Percentiles rank a stretch among this genome's conserved stretches.
phyloP scores from a whole-genome alignment of 805 yeast species.

The Kodamaea nitidulidarum region DNA sequence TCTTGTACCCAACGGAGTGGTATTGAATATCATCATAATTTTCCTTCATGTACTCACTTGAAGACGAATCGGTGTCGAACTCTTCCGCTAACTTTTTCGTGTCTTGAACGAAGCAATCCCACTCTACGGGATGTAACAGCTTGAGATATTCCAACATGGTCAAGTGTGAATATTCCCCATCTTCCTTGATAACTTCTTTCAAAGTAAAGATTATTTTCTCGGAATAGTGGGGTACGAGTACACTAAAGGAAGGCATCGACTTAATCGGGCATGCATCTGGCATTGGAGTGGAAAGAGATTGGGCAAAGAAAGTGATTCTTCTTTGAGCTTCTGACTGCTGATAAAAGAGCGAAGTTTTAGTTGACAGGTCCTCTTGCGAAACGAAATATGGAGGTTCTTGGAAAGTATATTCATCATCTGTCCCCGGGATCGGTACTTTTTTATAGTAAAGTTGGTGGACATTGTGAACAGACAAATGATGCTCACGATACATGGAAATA shows the following conservation, averaged over 20 bases:
- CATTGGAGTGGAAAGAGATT: constrained; percentile 81
- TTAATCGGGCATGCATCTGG: constrained; percentile 64
- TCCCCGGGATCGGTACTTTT: constrained; percentile 36
- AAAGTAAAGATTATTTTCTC: constrained; percentile 76
- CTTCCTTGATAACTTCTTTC: constrained; percentile 75
- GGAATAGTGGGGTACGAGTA: constrained; percentile 79
- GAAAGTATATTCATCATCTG: constrained; percentile 38
- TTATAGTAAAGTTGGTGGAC: constrained; percentile 63
- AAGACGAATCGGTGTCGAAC: constrained; percentile 21
- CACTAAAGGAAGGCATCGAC: constrained; percentile 78
- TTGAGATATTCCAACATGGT: constrained; percentile 54
- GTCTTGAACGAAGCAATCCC: constrained; percentile 56
- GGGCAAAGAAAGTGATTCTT: constrained; percentile 85
- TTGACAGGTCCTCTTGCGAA: constrained; percentile 74
- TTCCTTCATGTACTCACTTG: constrained; percentile 13
- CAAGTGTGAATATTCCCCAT: constrained; percentile 55
- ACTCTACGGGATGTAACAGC: constrained; percentile 52
- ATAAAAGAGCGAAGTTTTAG: constrained; percentile 54
- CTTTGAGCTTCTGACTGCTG: constrained; percentile 74
- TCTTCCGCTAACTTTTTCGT: constrained; percentile 53
- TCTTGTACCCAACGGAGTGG: constrained; percentile 45
- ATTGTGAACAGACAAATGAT: constrained; percentile 68
- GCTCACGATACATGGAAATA: constrained; percentile 79
- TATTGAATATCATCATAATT: constrained; percentile 42
- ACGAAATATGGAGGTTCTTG: constrained; percentile 76